phyloP scores from a whole-genome alignment of 148 eudicot species.

The Gaultheria prostrata region DNA sequence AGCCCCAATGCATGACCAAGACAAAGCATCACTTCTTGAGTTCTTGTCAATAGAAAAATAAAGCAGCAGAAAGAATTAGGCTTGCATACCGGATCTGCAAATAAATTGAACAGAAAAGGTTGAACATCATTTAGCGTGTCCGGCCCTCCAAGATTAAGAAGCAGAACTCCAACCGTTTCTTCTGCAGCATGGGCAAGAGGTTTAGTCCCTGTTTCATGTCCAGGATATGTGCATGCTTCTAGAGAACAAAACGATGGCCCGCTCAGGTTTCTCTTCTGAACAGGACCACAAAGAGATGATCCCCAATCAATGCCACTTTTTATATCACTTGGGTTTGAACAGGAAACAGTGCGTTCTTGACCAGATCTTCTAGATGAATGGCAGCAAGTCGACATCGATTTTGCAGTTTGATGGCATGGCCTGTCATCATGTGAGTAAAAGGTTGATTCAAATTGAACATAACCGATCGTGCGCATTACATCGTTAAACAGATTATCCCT shows the following conservation, averaged over 20 bases:
- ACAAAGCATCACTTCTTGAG: neutral
- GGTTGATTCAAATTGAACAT: neutral
- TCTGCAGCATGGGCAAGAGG: constrained; percentile 54
- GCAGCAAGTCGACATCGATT: constrained; percentile 4
- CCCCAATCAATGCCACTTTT: constrained; percentile 21
- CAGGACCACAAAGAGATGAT: constrained; percentile 23
- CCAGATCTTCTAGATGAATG: constrained; percentile 24
- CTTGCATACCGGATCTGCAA: constrained; percentile 92
- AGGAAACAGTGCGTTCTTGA: constrained; percentile 18
- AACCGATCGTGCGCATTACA: neutral
- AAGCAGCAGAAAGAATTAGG: neutral
- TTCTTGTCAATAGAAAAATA: neutral
- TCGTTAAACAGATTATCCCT: neutral
- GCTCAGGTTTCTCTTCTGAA: constrained; percentile 29
- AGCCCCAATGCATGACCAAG: neutral
- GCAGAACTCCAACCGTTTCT: constrained; percentile 89
- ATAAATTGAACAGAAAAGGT: constrained; percentile 85
- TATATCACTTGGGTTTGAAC: constrained; percentile 24
- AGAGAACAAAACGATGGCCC: constrained; percentile 43
- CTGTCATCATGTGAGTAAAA: constrained; percentile 21
- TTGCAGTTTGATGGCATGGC: constrained; percentile 27
- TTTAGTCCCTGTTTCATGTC: constrained; percentile 33
- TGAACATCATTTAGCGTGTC: constrained; percentile 92
- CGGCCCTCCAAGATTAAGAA: constrained; percentile 95
- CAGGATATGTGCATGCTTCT: constrained; percentile 42